Evolutionary conservation across 1,284 basidiomycete genomes (phyloP), one percentile per base, ranked within the genome.

Genomic region (Pseudozyma thailandica): DNA sequence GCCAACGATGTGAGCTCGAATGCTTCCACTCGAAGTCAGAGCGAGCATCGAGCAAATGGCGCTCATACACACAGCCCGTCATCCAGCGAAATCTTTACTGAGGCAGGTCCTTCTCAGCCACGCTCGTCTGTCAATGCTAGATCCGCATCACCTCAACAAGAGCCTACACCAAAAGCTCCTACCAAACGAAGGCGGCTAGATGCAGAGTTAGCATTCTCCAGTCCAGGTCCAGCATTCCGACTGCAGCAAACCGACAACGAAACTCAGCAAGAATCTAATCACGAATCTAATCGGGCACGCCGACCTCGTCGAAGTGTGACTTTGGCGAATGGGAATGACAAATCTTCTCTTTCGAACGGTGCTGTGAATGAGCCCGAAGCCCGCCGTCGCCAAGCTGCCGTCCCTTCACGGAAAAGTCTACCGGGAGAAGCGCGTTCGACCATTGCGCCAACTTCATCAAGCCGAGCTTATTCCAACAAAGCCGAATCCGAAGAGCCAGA

Each of bases 201-300:
- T 41, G 74, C 66, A 28, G 76, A 78, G 39, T 57, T 81, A 18
- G 68, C 71, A 16, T 81, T 81, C 31, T 78, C 74, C 53, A 77
- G 73, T 48, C 79, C 79, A 15, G 79, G 79, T 12, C 78, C 78
- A 20, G 76, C 77, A 0, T 78, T 81, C 35, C 65, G 64, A 48
- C 35, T 73, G 6, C 38, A 55, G 35, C 46, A 57, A 21, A n/a
- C 43, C 8, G 47, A 47, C 20, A 44, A 33, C 16, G 41, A 44
- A n/a, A 60, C 37, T 1, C 55, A 66, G 33, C 26, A 50, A 6
- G 47, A 41, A 12, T 54, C 27, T 28, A 55, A 46, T 42, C 51
- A 37, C 38, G 35, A 21, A 46, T 50, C 60, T 37, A 55, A 41
- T 15, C 52, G 46, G 42, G 54, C 39, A 20, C 64, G 50, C 15